phyloP scores from a whole-genome alignment of 2,329 filamentous ascomycete genomes.

The Erysiphe pisi region DNA sequence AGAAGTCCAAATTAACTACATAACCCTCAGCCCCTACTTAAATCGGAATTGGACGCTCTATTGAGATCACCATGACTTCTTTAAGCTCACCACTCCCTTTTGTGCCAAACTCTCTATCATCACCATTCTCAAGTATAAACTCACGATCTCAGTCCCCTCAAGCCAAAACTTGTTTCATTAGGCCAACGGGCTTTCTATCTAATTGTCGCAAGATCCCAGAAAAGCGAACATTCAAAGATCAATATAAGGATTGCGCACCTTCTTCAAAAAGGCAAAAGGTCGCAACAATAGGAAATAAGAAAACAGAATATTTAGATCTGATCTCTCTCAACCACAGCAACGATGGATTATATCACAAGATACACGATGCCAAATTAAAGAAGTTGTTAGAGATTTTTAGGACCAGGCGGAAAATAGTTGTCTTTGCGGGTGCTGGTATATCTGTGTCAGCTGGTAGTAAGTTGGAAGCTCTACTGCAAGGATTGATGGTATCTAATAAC shows the following conservation, averaged over 20 bases:
- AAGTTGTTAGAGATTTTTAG: constrained; percentile 63
- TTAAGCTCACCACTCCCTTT: constrained; percentile 35
- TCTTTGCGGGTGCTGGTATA: constrained; percentile 92
- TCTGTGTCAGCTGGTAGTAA: constrained; percentile 87
- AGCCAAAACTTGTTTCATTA: constrained; percentile 34
- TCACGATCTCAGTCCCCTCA: constrained; percentile 37
- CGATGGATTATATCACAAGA: constrained; percentile 41
- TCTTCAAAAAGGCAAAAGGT: constrained; percentile 68
- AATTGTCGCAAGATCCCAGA: constrained; percentile 32
- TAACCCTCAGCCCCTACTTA: too few species aligned
- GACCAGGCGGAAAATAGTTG: constrained; percentile 91
- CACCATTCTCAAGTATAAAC: constrained; percentile 36
- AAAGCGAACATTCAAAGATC: constrained; percentile 31
- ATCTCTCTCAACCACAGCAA: constrained; percentile 42
- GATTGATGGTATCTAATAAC: constrained; percentile 30
- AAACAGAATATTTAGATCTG: constrained; percentile 72
- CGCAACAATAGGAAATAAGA: constrained; percentile 55
- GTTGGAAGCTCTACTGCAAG: constrained; percentile 38
- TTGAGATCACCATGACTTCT: constrained; percentile 8
- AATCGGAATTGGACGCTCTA: too few species aligned
- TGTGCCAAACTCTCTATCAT: constrained; percentile 36
- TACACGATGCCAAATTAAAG: constrained; percentile 54
- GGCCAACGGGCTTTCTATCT: constrained; percentile 34
- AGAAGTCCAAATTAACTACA: too few species aligned
- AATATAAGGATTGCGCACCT: constrained; percentile 40